Conservation (phyloP, 2,329 filamentous ascomycete genomes). For the Sclerotiophoma versabilis region DNA sequence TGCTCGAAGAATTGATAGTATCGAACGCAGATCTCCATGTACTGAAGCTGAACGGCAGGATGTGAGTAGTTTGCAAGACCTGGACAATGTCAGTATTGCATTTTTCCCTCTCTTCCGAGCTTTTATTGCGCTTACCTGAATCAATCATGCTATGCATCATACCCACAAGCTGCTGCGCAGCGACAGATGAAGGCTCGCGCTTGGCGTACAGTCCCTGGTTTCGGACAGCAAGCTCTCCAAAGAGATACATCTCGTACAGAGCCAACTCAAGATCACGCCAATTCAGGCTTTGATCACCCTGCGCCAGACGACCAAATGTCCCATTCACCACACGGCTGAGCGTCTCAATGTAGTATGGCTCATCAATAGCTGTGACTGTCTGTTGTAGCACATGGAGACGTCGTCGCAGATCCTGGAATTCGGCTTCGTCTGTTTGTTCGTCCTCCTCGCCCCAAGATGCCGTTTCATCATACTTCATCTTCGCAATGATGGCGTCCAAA, state of each 20-base stretch:
- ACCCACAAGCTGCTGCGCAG: conserved; percentile 80
- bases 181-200: conserved; percentile 78
- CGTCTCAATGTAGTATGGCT: conserved; percentile 85
- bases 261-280: conserved; percentile 96
- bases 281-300: conserved; percentile 75
- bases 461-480: conserved; percentile 98
- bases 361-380: conserved; percentile 87
- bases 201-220: conserved; percentile 88
- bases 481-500: conserved; percentile 87
- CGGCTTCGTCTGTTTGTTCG: conserved; percentile 93
- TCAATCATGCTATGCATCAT: conserved; percentile 98
- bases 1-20: conserved; percentile 93
- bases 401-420: conserved; percentile 94
- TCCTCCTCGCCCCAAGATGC: conserved; percentile 92
- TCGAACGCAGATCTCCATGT: conserved; percentile 97
- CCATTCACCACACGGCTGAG: conserved; percentile 86
- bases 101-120: too few relatives aligned
- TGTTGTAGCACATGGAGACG: conserved; percentile 90
- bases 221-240: conserved; percentile 91
- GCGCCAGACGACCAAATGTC: conserved; percentile 82
- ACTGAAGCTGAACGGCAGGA: conserved; percentile 90
- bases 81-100: conserved; percentile 46
- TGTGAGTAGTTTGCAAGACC: conserved; percentile 86
- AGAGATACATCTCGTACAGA: conserved; percentile 92
- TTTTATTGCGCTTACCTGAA: conserved; percentile 80